Evolutionary conservation across 345 rosid species (phyloP), one percentile per base, ranked within the genome.

Genomic region (Boechera divaricarpa): DNA sequence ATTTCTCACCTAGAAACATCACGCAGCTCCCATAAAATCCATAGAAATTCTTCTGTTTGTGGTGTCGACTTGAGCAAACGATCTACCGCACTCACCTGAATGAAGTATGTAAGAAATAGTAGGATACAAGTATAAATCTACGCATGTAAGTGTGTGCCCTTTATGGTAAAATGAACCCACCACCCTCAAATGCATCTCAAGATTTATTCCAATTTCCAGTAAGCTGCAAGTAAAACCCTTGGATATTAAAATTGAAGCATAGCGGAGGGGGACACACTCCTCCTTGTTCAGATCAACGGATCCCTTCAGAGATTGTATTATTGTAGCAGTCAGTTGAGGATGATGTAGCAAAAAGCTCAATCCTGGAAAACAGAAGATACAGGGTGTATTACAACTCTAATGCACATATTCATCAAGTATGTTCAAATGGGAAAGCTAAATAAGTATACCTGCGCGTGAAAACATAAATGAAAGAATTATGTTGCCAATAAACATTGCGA

Each of bases 11-110:
- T 95, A 38, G 97, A 91, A 47, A 92, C 86, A 67, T 90, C 98
- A 81, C 97, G 94, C 42, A 95, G 86, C 84, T 95, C 99, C 99
- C 99, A 92, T 58, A 92, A 84, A 67, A 88, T 92, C 98, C 98
- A 91, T 56, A 95, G 78, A 85, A 95, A 92, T 73, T 95, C 99
- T 85, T 95, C 99, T 13, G 98, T 84, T 49, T 88, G 97, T 42
- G 89, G 91, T 67, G 87, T 77, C 36, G 91, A 85, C 66, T 78
- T 76, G 56, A 95, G 90, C 86, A 95, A 88, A 53, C 93, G 86
- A 84, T 95, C 96, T 58, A 90, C 79, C 29, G 96, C 97, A 70
- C 85, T 88, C 66, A 92, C 95, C 99, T 95, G 82, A 70, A 76
- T 10, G 29, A 58, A 67, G 59, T 53, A 54, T 52, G 60, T 42